Evolutionary conservation across 139 green algal genomes (phyloP), one percentile per base, ranked within the genome.

Genomic region (Chlorella sp.): DNA sequence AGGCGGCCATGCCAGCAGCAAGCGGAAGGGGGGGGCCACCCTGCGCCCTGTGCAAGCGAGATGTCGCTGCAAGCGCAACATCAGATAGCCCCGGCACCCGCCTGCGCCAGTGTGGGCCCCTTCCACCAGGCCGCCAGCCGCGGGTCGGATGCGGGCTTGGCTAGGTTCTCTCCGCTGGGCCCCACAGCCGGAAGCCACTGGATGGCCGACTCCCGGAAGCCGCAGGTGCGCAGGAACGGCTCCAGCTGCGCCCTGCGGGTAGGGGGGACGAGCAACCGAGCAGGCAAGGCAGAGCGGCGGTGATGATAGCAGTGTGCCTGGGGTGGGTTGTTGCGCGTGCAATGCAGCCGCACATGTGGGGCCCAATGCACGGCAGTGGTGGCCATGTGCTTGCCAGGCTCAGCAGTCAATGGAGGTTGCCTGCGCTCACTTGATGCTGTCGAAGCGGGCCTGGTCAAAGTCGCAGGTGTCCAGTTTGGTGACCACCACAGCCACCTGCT

Each of bases 401-500:
- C n/a, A 71, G 30, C 36, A 28, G n/a, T n/a, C n/a, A n/a, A n/a
- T n/a, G n/a, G n/a, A n/a, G n/a, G n/a, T n/a, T n/a, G n/a, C n/a
- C n/a, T 32, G 4, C 1, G 2, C 82, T 11, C 72, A 82, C 55
- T 89, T 80, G 80, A 99, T 97, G 41, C 89, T 44, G 12, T 96
- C 87, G 88, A 98, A 99, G 20, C 94, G 92, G 16, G 88, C 86
- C 89, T 95, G 82, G 13, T 79, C 86, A 80, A 91, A 96, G 81
- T 89, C 92, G 36, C 89, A 94, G 18, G 91, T 95, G 89, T 98
- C 95, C 74, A 98, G 92, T 90, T 98, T 98, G 85, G 86, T 97
- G 28, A 98, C 89, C 25, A 97, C 95, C 21, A 99, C 97, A 3
- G 95, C 93, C 75, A 99, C 69, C 84, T 98, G 93, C 85, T 98